phyloP scores from a whole-genome alignment of 352 stramenopile genomes.

The Pythium rhizo-oryzae region DNA sequence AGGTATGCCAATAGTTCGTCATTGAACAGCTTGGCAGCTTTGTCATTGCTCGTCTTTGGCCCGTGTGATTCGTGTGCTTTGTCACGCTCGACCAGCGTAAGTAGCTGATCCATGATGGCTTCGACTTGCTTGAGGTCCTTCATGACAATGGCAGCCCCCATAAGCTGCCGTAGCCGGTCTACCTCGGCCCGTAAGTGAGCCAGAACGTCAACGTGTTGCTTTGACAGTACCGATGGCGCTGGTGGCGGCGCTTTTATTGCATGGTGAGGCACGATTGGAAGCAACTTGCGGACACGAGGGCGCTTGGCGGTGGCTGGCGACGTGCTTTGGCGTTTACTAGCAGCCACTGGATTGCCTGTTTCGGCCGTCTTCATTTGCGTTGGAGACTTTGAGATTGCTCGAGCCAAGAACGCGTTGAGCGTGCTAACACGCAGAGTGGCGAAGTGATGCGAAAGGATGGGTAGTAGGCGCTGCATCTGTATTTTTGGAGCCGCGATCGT shows the following conservation, averaged over 20 bases:
- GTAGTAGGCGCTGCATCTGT: background rate
- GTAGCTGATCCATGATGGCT: slow-evolving; percentile 14
- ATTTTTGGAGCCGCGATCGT: background rate
- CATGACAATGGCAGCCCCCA: background rate
- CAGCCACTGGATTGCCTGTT: background rate
- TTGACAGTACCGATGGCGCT: background rate
- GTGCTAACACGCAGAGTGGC: background rate
- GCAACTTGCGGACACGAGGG: background rate
- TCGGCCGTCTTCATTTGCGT: background rate
- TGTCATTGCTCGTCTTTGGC: background rate
- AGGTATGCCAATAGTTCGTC: slow-evolving; percentile 6
- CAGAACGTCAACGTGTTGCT: background rate
- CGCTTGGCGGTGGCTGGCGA: background rate
- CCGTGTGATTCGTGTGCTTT: background rate
- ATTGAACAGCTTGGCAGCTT: background rate
- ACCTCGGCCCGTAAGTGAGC: background rate
- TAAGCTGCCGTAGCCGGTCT: background rate
- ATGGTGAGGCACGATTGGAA: background rate
- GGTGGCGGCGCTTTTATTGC: background rate
- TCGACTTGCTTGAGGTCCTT: slow-evolving; percentile 5
- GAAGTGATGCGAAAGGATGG: no score
- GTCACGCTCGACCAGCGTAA: slow-evolving; percentile 4
- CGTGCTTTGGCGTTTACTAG: background rate
- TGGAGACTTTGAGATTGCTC: no score
- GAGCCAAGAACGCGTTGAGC: background rate